Base-by-base conservation (phyloP, 2,329 filamentous ascomycete genomes). In the Endocalyx cinctus region DNA sequence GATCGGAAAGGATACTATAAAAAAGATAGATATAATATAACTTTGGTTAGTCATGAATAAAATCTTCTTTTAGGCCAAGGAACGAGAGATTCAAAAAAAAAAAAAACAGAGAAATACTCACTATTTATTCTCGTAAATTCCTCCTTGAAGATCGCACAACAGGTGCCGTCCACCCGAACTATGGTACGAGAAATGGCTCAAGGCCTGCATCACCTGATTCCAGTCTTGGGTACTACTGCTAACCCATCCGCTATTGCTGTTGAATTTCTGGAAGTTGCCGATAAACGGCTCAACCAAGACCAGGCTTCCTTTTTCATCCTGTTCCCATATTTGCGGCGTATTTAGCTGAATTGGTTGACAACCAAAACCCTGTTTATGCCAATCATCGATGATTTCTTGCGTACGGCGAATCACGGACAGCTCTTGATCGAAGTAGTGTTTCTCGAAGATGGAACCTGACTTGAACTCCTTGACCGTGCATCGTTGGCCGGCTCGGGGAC, bases 121-220 rank as follows among this genome's bases (percentile, higher is more conserved):
- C 39, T 26, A 44, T 29, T 54, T 51, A 10, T 49, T 22, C 26
- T 43, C 47, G 46, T 66, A 65, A 17, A 59, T 41, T 26, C 63
- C 63, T 17, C 64, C 65, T 38, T 67, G 61, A 3, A 67, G 50
- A 39, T 67, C 64, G 42, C 60, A 67, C 2, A 67, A 45, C 5
- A 67, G 50, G 35, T 55, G 48, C 20, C 55, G 45, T 5, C 64
- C 62, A 15, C 54, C 54, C 0, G 60, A 45, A 25, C 58, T 30
- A 43, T 64, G 58, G 42, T 64, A 66, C 37, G 59, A 63, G 34
- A 65, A 66, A 45, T 68, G 62, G 45, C 62, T 64, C n/a, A 65
- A 47, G 1, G 61, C 60, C 41, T 67, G 63, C 60, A 66, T 64
- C 4, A 44, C 55, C 16, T 57, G 39, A 3, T 51, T 48, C 60